Evolutionary conservation across 2,329 filamentous ascomycete species (phyloP).

Genomic region (Fusarium veterinarium): DNA sequence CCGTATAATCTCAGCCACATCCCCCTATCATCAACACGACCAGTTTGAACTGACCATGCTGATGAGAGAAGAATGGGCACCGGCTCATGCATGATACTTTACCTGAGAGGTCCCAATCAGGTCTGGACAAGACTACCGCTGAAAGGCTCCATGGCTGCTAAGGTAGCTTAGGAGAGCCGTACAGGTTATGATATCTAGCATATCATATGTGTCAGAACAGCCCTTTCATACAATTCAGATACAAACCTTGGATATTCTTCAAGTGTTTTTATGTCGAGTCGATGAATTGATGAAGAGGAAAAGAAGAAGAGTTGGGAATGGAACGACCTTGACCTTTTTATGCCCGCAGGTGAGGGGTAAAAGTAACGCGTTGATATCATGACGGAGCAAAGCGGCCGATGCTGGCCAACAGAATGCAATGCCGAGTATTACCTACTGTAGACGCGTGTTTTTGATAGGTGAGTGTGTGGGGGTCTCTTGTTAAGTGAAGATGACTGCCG

Average conservation of each 20-base stretch:
- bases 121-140: conserved; percentile 52
- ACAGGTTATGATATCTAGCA: conserved; percentile 43
- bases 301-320: not conserved
- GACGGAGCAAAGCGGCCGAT: conserved; percentile 25
- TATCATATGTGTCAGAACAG: conserved; percentile 37
- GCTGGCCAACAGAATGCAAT: conserved; percentile 32
- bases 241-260: conserved; percentile 37
- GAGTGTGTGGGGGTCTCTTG: conserved; percentile 15
- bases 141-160: conserved; percentile 51
- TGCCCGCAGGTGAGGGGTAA: conserved; percentile 45
- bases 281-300: conserved; percentile 12
- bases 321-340: conserved; percentile 26
- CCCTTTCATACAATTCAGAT: not conserved
- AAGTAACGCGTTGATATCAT: conserved; percentile 31
- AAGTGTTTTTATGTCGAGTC: not conserved
- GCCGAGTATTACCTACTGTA: conserved; percentile 22
- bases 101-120: conserved; percentile 54
- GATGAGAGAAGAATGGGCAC: conserved; percentile 57
- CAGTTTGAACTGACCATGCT: not conserved
- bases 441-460: conserved; percentile 18
- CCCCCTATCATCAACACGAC: conserved; percentile 19
- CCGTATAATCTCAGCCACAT: conserved; percentile 86
- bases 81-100: conserved; percentile 71
- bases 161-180: conserved; percentile 33
- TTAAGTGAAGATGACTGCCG: conserved; percentile 7